Evolutionary conservation across 805 yeast species (phyloP), one percentile per base, ranked within the genome.

Genomic region (Grigorovia yakushimaensis): DNA sequence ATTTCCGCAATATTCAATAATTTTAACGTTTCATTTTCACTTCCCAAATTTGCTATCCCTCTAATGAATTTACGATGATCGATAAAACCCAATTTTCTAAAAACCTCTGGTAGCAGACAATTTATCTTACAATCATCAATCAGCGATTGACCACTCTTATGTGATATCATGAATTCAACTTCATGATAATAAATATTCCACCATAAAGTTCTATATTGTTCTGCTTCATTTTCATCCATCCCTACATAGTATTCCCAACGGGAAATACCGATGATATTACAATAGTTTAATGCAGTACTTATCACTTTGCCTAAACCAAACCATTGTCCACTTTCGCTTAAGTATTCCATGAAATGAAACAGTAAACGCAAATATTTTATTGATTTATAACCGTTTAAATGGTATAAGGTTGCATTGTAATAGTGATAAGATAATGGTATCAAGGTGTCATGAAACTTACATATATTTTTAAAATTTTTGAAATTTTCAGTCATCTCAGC

Each of bases 161-260:
- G 49, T n/a, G 52, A 39, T 5, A 51, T 42, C 13, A 44, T 43
- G 9, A 27, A 42, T 6, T 9, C 9, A 43, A 57, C 58, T 43
- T 61, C 66, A 44, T 54, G 49, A 23, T 46, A 40, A 38, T 55
- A 64, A 21, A 60, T 48, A 39, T 50, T 53, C 68, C 68, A 64
- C 64, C 64, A 61, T 3, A 55, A 33, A 15, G 39, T 45, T 41
- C 66, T 51, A 35, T 62, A 51, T 27, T 53, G 51, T 41, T 61
- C 66, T 5, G 66, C 62, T 1, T 48, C 42, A 8, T 30, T 47
- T 47, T 61, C 65, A 45, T 57, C 58, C 24, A 60, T 44, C 2
- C 65, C 66, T 15, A 59, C 60, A 47, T 60, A 62, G 46, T 50
- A 59, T 42, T 64, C 68, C 66, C 66, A 64, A 27, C 64, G 54